phyloP scores from a whole-genome alignment of 164 flowering plant species.

The Brasenia schreberi region DNA sequence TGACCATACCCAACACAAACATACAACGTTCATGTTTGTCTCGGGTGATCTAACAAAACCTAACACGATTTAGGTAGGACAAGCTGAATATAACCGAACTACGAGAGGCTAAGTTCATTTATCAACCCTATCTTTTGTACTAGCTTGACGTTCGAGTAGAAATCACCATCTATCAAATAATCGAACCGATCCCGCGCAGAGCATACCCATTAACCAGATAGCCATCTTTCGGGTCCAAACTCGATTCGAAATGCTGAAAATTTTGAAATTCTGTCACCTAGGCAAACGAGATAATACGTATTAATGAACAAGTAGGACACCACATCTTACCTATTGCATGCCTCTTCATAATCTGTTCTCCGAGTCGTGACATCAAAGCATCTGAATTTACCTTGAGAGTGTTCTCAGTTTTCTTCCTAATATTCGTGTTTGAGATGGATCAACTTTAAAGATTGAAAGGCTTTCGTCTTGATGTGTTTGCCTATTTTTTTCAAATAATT shows the following conservation, averaged over 20 bases:
- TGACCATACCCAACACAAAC: too few relatives aligned
- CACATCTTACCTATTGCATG: neutral
- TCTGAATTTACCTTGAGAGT: neutral
- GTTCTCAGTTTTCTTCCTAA: neutral
- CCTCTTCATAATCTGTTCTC: neutral
- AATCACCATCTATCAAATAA: too few relatives aligned
- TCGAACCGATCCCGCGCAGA: too few relatives aligned
- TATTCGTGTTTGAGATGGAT: neutral
- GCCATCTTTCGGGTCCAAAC: too few relatives aligned
- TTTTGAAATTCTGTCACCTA: neutral
- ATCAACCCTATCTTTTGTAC: too few relatives aligned
- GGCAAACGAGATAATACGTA: neutral
- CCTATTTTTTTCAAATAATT: constrained; percentile 39
- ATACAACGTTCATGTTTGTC: too few relatives aligned
- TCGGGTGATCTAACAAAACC: too few relatives aligned
- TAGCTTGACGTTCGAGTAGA: too few relatives aligned
- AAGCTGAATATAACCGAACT: too few relatives aligned
- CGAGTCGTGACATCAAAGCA: neutral
- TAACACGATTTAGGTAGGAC: too few relatives aligned
- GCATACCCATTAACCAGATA: too few relatives aligned
- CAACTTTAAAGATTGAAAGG: neutral
- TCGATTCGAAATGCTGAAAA: neutral
- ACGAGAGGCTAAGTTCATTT: too few relatives aligned
- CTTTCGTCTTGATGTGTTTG: constrained; percentile 5
- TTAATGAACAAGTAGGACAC: neutral